phyloP scores from a whole-genome alignment of 169 alveolate genomes.

The Sarcocystis neurona region DNA sequence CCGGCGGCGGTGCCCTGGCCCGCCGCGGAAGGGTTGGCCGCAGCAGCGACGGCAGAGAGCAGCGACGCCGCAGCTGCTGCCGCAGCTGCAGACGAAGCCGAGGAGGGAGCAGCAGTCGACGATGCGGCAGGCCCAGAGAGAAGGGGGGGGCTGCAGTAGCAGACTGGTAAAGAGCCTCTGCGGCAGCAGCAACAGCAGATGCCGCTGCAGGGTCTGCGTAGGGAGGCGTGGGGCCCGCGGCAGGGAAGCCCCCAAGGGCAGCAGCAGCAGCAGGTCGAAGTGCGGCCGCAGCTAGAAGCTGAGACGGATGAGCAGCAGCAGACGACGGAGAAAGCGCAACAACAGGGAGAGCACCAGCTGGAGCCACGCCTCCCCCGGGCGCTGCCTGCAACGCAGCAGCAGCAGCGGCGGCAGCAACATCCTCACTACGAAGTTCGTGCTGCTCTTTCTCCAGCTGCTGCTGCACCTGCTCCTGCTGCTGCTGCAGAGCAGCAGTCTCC shows the following conservation, averaged over 20 bases:
- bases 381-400: background rate
- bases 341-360: background rate
- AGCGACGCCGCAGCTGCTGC: too few species aligned
- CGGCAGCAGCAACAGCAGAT: conserved; percentile 29
- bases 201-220: background rate
- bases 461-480: too few species aligned
- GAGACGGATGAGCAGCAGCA: background rate
- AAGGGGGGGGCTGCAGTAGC: background rate
- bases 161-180: background rate
- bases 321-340: background rate
- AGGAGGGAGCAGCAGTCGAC: background rate
- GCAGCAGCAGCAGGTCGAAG: background rate
- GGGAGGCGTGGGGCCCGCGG: background rate
- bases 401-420: too few species aligned
- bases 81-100: too few species aligned
- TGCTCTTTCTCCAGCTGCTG: too few species aligned
- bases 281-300: background rate
- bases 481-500: too few species aligned
- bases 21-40: too few species aligned
- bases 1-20: too few species aligned
- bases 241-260: background rate
- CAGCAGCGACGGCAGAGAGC: too few species aligned
- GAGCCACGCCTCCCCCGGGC: background rate
- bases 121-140: background rate
- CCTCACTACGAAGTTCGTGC: too few species aligned